Evolutionary conservation across 1,139 yeast species (phyloP).

Genomic region (Protomyces arabidopsidicola): DNA sequence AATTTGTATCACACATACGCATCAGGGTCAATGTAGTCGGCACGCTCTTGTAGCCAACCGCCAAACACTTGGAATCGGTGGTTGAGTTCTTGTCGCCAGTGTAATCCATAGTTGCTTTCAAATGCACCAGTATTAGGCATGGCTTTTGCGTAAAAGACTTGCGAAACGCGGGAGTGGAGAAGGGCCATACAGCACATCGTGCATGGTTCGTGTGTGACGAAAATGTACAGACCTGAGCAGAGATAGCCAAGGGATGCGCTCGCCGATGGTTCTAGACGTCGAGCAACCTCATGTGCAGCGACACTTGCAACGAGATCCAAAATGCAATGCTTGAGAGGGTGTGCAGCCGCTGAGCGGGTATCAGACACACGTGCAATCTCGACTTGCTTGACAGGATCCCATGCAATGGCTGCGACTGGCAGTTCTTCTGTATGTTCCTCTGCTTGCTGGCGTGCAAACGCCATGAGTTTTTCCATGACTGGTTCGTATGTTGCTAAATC

Average conservation of each 20-base stretch:
- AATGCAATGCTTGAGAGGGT: slow-evolving; percentile 66
- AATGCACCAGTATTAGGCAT: slow-evolving; percentile 53
- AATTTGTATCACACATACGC: slow-evolving; percentile 5
- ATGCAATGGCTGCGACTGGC: slow-evolving; percentile 49
- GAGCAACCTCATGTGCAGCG: slow-evolving; percentile 49
- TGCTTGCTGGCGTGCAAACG: background rate
- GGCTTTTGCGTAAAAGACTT: slow-evolving; percentile 57
- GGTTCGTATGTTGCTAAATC: slow-evolving; percentile 10
- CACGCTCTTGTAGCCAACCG: slow-evolving; percentile 25
- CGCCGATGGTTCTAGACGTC: slow-evolving; percentile 36
- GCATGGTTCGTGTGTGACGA: slow-evolving; percentile 93
- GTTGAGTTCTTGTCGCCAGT: slow-evolving; percentile 64
- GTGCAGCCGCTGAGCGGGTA: slow-evolving; percentile 39
- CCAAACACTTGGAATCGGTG: slow-evolving; percentile 45
- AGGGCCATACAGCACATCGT: slow-evolving; percentile 96
- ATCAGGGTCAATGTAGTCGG: slow-evolving; percentile 8
- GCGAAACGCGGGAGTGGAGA: slow-evolving; percentile 76
- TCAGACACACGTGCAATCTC: slow-evolving; percentile 45
- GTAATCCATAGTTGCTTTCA: slow-evolving; percentile 60
- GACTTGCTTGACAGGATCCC: slow-evolving; percentile 46
- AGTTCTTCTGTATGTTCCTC: slow-evolving; percentile 30
- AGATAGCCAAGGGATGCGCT: slow-evolving; percentile 47
- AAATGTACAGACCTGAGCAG: slow-evolving; percentile 71
- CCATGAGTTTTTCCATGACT: slow-evolving; percentile 17
- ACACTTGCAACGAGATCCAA: slow-evolving; percentile 64